Evolutionary conservation across 768 basidiomycete genomes (phyloP).

Genomic region (Lentinula detonsa): DNA sequence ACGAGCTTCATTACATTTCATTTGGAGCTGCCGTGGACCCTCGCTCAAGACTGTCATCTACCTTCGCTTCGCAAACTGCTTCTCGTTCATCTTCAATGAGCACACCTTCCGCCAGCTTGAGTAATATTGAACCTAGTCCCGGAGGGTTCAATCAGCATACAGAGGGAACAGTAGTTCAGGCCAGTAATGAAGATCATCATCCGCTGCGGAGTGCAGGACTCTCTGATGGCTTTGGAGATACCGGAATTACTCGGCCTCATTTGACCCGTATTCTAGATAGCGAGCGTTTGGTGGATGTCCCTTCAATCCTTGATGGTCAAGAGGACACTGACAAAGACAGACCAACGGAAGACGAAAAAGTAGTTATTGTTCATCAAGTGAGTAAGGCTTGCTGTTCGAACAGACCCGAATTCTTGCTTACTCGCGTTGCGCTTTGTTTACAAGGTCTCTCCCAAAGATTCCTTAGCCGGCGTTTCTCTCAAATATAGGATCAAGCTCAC

Average conservation of each 20-base stretch:
- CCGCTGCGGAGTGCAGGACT: constrained; percentile 12
- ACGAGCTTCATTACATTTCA: constrained; percentile 3
- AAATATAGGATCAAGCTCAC: constrained; percentile 84
- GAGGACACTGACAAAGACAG: constrained; percentile 11
- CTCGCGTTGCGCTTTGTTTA: neutral
- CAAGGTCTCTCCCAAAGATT: constrained; percentile 70
- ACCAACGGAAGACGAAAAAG: constrained; percentile 31
- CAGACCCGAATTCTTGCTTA: neutral
- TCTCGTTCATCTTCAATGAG: neutral
- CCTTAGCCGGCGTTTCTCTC: constrained; percentile 81
- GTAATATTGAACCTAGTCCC: too few relatives aligned
- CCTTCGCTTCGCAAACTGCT: neutral
- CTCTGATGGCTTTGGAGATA: constrained; percentile 11
- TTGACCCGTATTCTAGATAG: constrained; percentile 31
- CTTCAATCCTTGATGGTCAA: constrained; percentile 14
- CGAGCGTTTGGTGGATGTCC: constrained; percentile 21
- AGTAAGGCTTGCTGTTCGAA: constrained; percentile 7
- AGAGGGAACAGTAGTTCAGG: neutral
- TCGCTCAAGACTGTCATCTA: neutral
- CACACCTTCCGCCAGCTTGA: neutral
- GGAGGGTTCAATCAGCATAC: neutral
- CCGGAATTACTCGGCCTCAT: constrained; percentile 33
- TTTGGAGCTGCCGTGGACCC: neutral
- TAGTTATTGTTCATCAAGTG: constrained; percentile 60
- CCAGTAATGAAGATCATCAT: constrained; percentile 5